Percentiles rank a stretch among this genome's conserved stretches.
Evolutionary conservation across 352 stramenopile species (phyloP).

Genomic region (Phytophthora lateralis): DNA sequence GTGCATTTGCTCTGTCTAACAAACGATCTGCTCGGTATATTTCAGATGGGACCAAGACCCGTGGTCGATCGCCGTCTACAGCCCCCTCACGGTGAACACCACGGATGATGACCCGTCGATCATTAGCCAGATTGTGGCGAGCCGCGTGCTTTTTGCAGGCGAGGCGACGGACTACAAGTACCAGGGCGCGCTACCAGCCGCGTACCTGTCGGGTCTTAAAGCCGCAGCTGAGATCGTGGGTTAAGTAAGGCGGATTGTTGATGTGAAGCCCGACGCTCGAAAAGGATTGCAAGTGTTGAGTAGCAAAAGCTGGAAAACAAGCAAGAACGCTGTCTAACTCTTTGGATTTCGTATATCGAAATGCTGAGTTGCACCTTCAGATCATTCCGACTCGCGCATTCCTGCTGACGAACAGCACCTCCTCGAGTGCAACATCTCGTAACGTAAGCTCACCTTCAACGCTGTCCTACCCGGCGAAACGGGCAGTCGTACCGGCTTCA

Average conservation of each 20-base stretch:
- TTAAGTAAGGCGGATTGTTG: background rate
- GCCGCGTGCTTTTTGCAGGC: constrained; percentile 64
- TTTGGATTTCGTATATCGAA: no score
- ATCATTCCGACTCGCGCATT: constrained; percentile 1
- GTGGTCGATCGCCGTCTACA: constrained; percentile 65
- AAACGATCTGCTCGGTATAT: background rate
- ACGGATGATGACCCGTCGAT: constrained; percentile 60
- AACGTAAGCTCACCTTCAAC: constrained; percentile 18
- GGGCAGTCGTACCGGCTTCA: no score
- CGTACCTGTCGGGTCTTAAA: constrained; percentile 62
- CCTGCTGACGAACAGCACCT: constrained; percentile 12
- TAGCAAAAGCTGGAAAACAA: no score
- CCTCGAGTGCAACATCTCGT: constrained; percentile 1
- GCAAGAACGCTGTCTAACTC: no score
- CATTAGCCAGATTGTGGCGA: constrained; percentile 43
- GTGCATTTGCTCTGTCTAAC: background rate
- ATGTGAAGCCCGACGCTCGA: no score
- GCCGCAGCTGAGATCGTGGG: constrained; percentile 30
- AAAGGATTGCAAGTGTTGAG: no score
- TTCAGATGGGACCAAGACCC: constrained; percentile 65
- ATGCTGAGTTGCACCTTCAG: background rate
- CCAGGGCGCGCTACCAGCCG: constrained; percentile 66
- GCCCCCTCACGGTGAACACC: constrained; percentile 65
- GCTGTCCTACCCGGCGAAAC: no score
- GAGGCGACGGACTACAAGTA: constrained; percentile 76